Conservation (phyloP, 305 asterid species). For the Fraxinus dipetala region DNA sequence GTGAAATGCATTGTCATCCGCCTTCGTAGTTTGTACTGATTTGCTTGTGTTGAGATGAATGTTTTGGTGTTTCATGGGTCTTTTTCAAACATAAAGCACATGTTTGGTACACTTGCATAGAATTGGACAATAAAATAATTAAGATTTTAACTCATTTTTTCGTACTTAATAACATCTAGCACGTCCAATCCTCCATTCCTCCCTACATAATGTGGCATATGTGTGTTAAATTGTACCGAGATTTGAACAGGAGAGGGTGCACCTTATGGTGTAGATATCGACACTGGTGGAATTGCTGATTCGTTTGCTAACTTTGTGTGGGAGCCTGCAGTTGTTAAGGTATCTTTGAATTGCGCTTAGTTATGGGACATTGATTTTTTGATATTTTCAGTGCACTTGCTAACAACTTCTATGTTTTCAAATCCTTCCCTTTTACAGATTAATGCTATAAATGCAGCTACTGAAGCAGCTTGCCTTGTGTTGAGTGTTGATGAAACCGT, state of each 20-base stretch:
- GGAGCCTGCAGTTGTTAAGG: slow-evolving; percentile 98
- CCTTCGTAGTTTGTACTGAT: background rate
- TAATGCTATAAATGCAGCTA: slow-evolving; percentile 97
- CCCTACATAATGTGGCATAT: background rate
- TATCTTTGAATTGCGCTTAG: slow-evolving; percentile 20
- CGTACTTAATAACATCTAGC: background rate
- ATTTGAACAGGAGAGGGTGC: slow-evolving; percentile 82
- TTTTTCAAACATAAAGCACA: background rate
- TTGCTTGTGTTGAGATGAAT: background rate
- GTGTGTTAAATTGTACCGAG: background rate
- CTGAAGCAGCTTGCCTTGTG: slow-evolving; percentile 95
- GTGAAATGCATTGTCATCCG: background rate
- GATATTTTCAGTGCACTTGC: background rate
- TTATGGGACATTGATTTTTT: background rate
- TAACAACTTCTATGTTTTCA: background rate
- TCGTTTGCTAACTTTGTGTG: slow-evolving; percentile 90
- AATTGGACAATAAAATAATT: background rate
- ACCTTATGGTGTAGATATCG: slow-evolving; percentile 86
- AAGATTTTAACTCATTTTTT: background rate
- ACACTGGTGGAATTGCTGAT: slow-evolving; percentile 94
- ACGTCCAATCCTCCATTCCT: background rate
- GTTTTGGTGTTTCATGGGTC: slow-evolving; percentile 1
- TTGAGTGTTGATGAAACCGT: slow-evolving; percentile 95
- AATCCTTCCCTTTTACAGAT: slow-evolving; percentile 38
- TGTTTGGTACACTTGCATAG: background rate